Conservation (phyloP, 306 rosid genomes). For the Sesbania bispinosa region DNA sequence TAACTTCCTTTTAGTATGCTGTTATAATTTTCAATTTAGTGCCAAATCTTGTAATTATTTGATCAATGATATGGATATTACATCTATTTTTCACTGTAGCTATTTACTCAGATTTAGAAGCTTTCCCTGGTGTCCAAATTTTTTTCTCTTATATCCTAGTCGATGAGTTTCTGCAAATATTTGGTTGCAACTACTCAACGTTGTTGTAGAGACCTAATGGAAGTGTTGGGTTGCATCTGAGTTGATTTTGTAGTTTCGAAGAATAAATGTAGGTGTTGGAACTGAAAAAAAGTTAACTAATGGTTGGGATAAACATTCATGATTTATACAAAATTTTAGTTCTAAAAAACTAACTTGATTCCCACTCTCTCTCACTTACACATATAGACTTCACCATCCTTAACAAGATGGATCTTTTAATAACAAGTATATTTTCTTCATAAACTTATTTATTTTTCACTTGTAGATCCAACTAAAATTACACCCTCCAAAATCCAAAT, state of each 20-base stretch:
- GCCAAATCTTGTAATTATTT: slow-evolving; percentile 33
- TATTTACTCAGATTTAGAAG: background rate
- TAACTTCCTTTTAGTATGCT: background rate
- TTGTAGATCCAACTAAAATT: too few relatives aligned
- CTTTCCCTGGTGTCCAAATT: background rate
- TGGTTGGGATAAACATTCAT: too few relatives aligned
- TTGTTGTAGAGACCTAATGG: background rate
- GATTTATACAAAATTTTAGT: too few relatives aligned
- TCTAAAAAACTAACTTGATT: too few relatives aligned
- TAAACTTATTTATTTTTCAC: too few relatives aligned
- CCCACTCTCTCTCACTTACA: too few relatives aligned
- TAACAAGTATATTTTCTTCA: too few relatives aligned
- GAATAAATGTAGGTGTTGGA: too few relatives aligned
- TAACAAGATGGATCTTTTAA: too few relatives aligned
- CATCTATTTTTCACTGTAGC: background rate
- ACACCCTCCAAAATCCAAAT: too few relatives aligned
- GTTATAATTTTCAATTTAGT: slow-evolving; percentile 23
- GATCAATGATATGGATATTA: background rate
- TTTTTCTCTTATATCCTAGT: background rate
- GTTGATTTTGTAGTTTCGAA: background rate
- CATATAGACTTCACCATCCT: too few relatives aligned
- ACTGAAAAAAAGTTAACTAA: too few relatives aligned
- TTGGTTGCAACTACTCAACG: background rate
- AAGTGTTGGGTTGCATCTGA: background rate
- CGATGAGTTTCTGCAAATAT: background rate